Evolutionary conservation across 2,329 filamentous ascomycete genomes (phyloP).

Genomic region (Cercospora sp.): DNA sequence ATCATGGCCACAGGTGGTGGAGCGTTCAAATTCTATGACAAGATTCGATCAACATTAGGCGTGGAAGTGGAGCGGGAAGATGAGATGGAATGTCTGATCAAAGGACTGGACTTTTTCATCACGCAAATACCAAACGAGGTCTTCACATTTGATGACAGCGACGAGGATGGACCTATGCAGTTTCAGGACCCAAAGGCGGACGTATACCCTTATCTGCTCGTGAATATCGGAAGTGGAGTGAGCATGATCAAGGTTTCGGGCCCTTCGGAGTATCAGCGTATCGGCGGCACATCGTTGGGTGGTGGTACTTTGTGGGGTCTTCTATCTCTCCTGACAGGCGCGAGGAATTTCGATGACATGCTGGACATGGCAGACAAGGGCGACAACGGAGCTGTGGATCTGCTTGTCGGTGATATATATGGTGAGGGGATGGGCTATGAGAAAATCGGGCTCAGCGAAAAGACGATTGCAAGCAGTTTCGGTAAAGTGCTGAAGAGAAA

Average conservation of each 20-base stretch:
- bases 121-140: constrained; percentile 96
- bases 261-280: constrained; percentile 80
- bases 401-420: constrained; percentile 97
- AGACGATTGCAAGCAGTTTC: constrained; percentile 92
- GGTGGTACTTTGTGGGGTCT: constrained; percentile 98
- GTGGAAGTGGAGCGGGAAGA: constrained; percentile 91
- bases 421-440: constrained; percentile 93
- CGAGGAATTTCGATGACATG: constrained; percentile 97
- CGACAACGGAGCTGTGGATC: constrained; percentile 90
- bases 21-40: constrained; percentile 95
- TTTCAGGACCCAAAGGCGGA: constrained; percentile 76
- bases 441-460: constrained; percentile 95
- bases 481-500: constrained; percentile 96
- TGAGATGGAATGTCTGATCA: constrained; percentile 96
- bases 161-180: constrained; percentile 71
- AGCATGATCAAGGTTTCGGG: constrained; percentile 97
- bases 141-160: constrained; percentile 86
- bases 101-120: constrained; percentile 97
- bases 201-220: constrained; percentile 93
- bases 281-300: constrained; percentile 90
- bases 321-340: constrained; percentile 86
- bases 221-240: constrained; percentile 97
- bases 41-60: constrained; percentile 76
- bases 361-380: constrained; percentile 84
- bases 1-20: constrained; percentile 96